These are phyloP conservation scores for Acacia pycnantha DNA, from an alignment of 331 rosid genomes.

Conservation along the genomic window DNA sequence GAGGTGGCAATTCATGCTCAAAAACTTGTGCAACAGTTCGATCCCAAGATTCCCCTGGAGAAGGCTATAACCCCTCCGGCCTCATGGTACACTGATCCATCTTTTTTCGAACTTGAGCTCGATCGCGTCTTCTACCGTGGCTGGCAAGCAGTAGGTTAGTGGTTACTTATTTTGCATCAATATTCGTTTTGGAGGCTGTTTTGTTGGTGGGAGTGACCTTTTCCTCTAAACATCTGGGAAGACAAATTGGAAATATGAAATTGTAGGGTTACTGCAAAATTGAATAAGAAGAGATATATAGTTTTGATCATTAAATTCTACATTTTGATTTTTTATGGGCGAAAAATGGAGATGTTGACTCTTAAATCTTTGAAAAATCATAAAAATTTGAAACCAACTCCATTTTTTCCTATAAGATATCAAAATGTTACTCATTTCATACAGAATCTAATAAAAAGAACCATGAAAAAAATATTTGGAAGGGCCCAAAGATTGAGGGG, in stretches of 20 bases:
- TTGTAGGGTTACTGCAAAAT: not conserved
- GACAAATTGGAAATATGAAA: not conserved
- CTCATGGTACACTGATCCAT: slow-evolving; percentile 78
- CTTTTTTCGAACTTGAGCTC: slow-evolving; percentile 68
- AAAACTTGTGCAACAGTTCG: slow-evolving; percentile 51
- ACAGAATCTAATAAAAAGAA: too few species aligned
- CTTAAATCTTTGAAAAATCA: too few species aligned
- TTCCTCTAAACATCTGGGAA: not conserved
- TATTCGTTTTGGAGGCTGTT: not conserved
- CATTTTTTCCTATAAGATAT: too few species aligned
- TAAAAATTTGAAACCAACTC: too few species aligned
- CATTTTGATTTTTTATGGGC: too few species aligned
- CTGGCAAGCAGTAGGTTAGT: slow-evolving; percentile 89
- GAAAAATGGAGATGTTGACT: too few species aligned
- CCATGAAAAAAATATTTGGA: too few species aligned
- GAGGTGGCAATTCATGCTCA: not conserved
- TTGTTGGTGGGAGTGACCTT: slow-evolving; percentile 12
- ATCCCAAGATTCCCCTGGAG: slow-evolving; percentile 66
- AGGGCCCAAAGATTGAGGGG: too few species aligned
- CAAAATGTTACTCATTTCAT: too few species aligned
- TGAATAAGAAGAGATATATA: too few species aligned
- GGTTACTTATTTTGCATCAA: slow-evolving; percentile 8
- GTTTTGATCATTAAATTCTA: too few species aligned
- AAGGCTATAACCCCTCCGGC: slow-evolving; percentile 84
- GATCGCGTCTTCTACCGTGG: slow-evolving; percentile 68